These are phyloP conservation scores for Triticum monococcum DNA, from an alignment of 176 grass and related monocot species.

Conservation along the genomic window DNA sequence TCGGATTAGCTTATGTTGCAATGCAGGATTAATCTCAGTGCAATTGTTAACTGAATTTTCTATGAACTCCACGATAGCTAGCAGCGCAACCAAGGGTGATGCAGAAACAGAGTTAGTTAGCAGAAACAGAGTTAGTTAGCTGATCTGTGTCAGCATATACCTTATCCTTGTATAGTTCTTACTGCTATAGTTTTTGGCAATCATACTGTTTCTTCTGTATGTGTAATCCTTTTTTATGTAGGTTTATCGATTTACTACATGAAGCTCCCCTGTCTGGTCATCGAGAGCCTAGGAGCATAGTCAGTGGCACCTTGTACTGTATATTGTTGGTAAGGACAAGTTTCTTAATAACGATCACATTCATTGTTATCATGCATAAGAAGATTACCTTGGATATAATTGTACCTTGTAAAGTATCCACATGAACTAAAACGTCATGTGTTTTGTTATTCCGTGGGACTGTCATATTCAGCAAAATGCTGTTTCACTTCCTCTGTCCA, in stretches of 20 bases:
- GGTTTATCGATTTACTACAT: slow-evolving; percentile 84
- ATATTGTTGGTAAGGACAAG: slow-evolving; percentile 76
- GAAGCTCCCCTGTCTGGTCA: slow-evolving; percentile 83
- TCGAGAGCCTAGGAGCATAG: slow-evolving; percentile 78
- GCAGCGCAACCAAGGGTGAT: neutral
- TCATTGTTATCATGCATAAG: neutral
- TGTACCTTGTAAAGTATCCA: neutral
- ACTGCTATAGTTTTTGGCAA: neutral
- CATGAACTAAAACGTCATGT: neutral
- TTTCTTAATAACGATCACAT: neutral
- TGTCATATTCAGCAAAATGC: neutral
- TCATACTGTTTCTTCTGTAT: slow-evolving; percentile 3
- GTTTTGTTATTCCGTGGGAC: neutral
- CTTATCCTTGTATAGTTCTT: neutral
- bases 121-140: neutral
- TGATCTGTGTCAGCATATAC: neutral
- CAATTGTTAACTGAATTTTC: neutral
- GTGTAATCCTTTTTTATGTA: slow-evolving; percentile 18
- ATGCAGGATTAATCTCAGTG: neutral
- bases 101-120: neutral
- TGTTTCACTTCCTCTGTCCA: neutral
- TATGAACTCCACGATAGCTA: neutral
- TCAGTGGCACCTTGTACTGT: slow-evolving; percentile 84
- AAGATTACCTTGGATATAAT: neutral
- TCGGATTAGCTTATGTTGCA: neutral